A percentile compares a stretch with the other conserved stretches of the same genome.
Conservation (phyloP, 2,329 filamentous ascomycete species). For the Claviceps monticola region DNA sequence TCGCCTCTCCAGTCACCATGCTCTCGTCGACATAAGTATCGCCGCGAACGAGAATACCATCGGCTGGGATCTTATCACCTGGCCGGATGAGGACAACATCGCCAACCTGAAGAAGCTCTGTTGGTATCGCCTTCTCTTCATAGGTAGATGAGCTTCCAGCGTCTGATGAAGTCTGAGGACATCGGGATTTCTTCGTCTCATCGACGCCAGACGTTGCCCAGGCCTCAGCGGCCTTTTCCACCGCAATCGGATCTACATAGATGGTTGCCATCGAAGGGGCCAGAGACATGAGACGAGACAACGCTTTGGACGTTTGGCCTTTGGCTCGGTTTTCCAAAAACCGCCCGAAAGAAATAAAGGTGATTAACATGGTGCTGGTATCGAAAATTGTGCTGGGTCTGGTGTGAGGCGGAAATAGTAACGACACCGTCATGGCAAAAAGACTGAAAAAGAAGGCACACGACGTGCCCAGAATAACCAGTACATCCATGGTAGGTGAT, state of each 20-base stretch:
- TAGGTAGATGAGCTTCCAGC: conserved; percentile 41
- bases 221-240: conserved; percentile 72
- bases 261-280: conserved; percentile 96
- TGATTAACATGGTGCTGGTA: conserved; percentile 96
- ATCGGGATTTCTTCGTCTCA: conserved; percentile 27
- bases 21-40: conserved; percentile 94
- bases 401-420: conserved; percentile 60
- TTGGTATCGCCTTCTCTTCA: conserved; percentile 81
- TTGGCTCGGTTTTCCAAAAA: conserved; percentile 92
- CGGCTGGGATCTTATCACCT: conserved; percentile 92
- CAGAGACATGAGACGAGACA: conserved; percentile 88
- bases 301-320: conserved; percentile 86
- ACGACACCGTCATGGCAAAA: conserved; percentile 70
- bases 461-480: conserved; percentile 86
- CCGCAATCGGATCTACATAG: conserved; percentile 86
- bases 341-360: conserved; percentile 81
- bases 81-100: conserved; percentile 88
- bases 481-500: conserved; percentile 93
- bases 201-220: conserved; percentile 36
- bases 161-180: conserved; percentile 16
- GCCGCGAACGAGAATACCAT: conserved; percentile 73
- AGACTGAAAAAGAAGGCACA: conserved; percentile 94
- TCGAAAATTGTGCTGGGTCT: conserved; percentile 87
- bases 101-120: conserved; percentile 84
- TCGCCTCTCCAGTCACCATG: conserved; percentile 96